phyloP scores from a whole-genome alignment of 495 filamentous ascomycete species.

The Neurospora hispaniola region DNA sequence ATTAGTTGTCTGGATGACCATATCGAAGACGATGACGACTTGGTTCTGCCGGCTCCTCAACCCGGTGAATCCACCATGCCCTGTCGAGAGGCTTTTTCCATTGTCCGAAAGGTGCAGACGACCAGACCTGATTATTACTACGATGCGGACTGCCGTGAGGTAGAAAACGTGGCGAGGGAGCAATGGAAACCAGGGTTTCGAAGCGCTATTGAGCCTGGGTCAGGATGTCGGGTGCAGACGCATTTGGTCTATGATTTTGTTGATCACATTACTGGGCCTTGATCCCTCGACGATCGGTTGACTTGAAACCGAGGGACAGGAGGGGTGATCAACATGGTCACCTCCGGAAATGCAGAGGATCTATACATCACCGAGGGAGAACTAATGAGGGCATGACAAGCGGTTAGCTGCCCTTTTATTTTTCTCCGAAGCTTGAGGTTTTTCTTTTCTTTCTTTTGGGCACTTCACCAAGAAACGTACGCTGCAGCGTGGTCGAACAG shows the following conservation, averaged over 20 bases:
- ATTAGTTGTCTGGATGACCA: background rate
- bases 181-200: slow-evolving; percentile 16
- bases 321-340: too few relatives aligned
- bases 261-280: slow-evolving; percentile 4
- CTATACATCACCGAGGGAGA: too few relatives aligned
- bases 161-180: background rate
- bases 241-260: slow-evolving; percentile 19
- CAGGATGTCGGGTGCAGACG: slow-evolving; percentile 19
- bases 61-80: slow-evolving; percentile 19
- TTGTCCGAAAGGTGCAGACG: slow-evolving; percentile 8
- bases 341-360: too few relatives aligned
- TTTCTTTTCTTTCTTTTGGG: too few relatives aligned
- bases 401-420: too few relatives aligned
- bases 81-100: slow-evolving; percentile 17
- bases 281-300: too few relatives aligned
- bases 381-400: too few relatives aligned
- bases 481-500: too few relatives aligned
- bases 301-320: too few relatives aligned
- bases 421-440: too few relatives aligned
- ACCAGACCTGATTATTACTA: slow-evolving; percentile 9
- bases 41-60: slow-evolving; percentile 8
- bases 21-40: slow-evolving; percentile 3
- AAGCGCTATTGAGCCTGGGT: slow-evolving; percentile 9
- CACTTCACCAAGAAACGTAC: too few relatives aligned
- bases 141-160: background rate